These are phyloP conservation scores for Neckera pumila DNA, from an alignment of 225 moss, liverwort and hornwort species.

Conservation along the genomic window DNA sequence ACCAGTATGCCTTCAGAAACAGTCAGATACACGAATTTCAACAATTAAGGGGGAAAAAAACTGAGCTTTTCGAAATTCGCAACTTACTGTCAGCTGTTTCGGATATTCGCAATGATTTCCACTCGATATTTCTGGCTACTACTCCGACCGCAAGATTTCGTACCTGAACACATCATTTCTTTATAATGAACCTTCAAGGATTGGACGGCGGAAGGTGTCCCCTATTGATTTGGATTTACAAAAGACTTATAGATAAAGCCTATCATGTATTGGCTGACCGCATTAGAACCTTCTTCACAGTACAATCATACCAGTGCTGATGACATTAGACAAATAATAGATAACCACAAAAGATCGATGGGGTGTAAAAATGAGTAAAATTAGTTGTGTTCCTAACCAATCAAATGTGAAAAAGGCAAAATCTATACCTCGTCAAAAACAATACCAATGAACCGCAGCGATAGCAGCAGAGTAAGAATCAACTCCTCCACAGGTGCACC, in stretches of 20 bases:
- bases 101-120: background rate
- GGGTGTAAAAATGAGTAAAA: background rate
- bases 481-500: conserved; percentile 86
- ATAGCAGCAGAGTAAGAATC: conserved; percentile 46
- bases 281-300: background rate
- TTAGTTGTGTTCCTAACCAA: background rate
- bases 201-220: background rate
- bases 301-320: background rate
- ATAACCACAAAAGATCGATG: background rate
- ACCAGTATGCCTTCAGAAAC: background rate
- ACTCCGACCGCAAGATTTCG: conserved; percentile 88
- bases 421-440: conserved; percentile 79
- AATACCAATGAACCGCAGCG: conserved; percentile 56
- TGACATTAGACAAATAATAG: background rate
- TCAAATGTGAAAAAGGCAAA: background rate
- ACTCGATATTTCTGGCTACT: conserved; percentile 61
- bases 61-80: background rate
- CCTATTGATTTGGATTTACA: background rate
- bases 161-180: conserved; percentile 28
- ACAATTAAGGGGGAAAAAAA: background rate
- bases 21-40: background rate
- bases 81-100: background rate
- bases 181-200: background rate
- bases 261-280: background rate
- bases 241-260: background rate